Evolutionary conservation across 305 asterid species (phyloP).

Genomic region (Nicotiana rustica): DNA sequence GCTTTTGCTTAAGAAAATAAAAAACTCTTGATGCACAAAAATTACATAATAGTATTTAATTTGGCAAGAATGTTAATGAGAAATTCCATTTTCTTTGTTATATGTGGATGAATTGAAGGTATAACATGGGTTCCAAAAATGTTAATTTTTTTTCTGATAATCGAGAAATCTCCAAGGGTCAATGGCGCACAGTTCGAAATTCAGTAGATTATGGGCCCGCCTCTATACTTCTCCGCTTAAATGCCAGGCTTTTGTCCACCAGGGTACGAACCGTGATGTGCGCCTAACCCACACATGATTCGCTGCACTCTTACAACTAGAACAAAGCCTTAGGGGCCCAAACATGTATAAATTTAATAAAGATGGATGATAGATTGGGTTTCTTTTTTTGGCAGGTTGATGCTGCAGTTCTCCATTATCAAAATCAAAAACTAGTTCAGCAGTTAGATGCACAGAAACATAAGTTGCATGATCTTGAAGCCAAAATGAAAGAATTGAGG

Average conservation of each 20-base stretch:
- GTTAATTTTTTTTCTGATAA: background rate
- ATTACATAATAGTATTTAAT: conserved; percentile 1
- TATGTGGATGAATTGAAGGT: conserved; percentile 15
- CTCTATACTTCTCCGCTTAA: too few relatives aligned
- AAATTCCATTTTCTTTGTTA: conserved; percentile 1
- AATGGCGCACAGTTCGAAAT: too few relatives aligned
- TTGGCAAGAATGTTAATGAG: conserved; percentile 13
- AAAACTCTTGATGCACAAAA: conserved; percentile 14
- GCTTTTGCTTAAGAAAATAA: background rate
- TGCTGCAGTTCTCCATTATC: conserved; percentile 94
- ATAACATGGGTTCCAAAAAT: conserved; percentile 23
- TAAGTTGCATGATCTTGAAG: conserved; percentile 78
- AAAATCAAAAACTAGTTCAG: conserved; percentile 94
- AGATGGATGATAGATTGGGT: conserved; percentile 33
- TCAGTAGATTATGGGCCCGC: too few relatives aligned
- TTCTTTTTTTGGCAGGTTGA: conserved; percentile 66
- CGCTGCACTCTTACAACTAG: too few relatives aligned
- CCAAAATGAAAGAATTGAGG: conserved; percentile 67
- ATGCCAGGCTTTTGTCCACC: too few relatives aligned
- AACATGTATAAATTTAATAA: background rate
- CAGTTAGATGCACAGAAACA: conserved; percentile 89
- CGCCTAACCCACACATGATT: too few relatives aligned
- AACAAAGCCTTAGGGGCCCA: conserved; percentile 3
- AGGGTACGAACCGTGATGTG: too few relatives aligned
- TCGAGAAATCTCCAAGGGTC: too few relatives aligned